Conservation (phyloP, 345 rosid species). For the Populus simonii region DNA sequence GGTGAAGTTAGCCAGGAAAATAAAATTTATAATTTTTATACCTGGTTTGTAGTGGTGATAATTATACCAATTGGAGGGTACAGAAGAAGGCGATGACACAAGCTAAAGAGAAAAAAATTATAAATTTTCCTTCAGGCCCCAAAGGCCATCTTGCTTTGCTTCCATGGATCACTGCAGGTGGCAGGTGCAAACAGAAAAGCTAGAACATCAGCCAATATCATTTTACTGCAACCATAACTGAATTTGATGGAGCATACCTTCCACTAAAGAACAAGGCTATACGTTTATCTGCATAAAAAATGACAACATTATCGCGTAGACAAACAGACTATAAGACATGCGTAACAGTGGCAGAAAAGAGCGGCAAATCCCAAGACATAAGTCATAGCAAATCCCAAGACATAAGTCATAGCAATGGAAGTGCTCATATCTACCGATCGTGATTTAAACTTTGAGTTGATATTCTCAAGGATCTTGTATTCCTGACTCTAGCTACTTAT, state of each 20-base stretch:
- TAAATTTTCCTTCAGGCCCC: slow-evolving; percentile 50
- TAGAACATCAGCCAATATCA: slow-evolving; percentile 38
- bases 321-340: slow-evolving; percentile 16
- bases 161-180: slow-evolving; percentile 75
- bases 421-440: slow-evolving; percentile 62
- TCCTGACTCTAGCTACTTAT: slow-evolving; percentile 27
- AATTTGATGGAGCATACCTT: background rate
- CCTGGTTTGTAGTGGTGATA: slow-evolving; percentile 69
- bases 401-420: slow-evolving; percentile 56
- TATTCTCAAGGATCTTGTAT: slow-evolving; percentile 54
- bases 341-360: slow-evolving; percentile 55
- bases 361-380: slow-evolving; percentile 74
- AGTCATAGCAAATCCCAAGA: slow-evolving; percentile 61
- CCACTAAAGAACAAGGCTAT: slow-evolving; percentile 50
- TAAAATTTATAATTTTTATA: slow-evolving; percentile 2
- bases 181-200: background rate
- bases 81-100: slow-evolving; percentile 70
- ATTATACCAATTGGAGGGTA: slow-evolving; percentile 83
- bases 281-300: too few species aligned
- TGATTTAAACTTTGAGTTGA: slow-evolving; percentile 42
- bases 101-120: slow-evolving; percentile 59
- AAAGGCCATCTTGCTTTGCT: slow-evolving; percentile 52
- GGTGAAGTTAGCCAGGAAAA: slow-evolving; percentile 39
- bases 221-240: slow-evolving; percentile 39
- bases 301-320: too few species aligned